phyloP scores from a whole-genome alignment of 495 filamentous ascomycete genomes.

The Penicillium coffeae region DNA sequence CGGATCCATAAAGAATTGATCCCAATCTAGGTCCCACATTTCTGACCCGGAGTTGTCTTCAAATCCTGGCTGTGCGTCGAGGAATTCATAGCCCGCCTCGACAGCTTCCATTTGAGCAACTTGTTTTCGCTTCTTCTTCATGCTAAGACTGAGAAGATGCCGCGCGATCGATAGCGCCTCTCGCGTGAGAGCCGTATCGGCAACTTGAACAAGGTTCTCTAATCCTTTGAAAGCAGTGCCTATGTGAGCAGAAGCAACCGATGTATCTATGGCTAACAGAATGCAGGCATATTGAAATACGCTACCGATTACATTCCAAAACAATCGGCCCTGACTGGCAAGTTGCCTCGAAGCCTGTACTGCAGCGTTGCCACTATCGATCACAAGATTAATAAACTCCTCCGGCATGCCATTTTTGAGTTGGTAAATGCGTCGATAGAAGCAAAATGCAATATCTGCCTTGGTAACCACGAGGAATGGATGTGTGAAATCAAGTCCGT shows the following conservation, averaged over 20 bases:
- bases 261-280: slow-evolving; percentile 28
- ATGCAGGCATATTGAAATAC: slow-evolving; percentile 30
- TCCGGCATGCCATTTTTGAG: slow-evolving; percentile 22
- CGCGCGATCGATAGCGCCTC: slow-evolving; percentile 29
- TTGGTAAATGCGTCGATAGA: slow-evolving; percentile 32
- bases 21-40: slow-evolving; percentile 26
- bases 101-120: slow-evolving; percentile 28
- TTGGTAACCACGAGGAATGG: slow-evolving; percentile 30
- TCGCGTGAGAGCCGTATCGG: slow-evolving; percentile 26
- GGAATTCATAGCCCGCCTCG: slow-evolving; percentile 21
- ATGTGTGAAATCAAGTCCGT: slow-evolving; percentile 15
- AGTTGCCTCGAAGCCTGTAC: slow-evolving; percentile 23
- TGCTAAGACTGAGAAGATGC: slow-evolving; percentile 25
- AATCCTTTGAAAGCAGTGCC: slow-evolving; percentile 21
- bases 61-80: slow-evolving; percentile 7
- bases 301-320: slow-evolving; percentile 34
- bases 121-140: slow-evolving; percentile 28
- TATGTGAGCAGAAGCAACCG: slow-evolving; percentile 20
- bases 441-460: slow-evolving; percentile 30
- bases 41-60: slow-evolving; percentile 15
- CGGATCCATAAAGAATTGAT: slow-evolving; percentile 28
- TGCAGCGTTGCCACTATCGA: slow-evolving; percentile 23
- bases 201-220: slow-evolving; percentile 25
- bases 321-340: slow-evolving; percentile 23
- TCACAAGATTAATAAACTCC: slow-evolving; percentile 17